phyloP scores from a whole-genome alignment of 2,329 filamentous ascomycete genomes.

The Annulohypoxylon truncatum region DNA sequence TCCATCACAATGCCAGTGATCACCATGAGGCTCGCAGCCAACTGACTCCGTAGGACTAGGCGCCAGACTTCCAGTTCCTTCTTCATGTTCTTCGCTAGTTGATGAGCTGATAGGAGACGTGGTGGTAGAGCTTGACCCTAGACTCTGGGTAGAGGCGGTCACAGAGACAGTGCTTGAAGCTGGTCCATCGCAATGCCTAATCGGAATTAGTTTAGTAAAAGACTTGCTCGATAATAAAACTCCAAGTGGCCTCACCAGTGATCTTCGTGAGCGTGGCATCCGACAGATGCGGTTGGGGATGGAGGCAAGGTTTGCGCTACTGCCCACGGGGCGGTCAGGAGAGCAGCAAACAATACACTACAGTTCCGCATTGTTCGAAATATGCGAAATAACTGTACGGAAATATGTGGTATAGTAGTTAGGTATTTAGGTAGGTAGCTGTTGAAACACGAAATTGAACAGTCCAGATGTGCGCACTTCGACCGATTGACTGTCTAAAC shows the following conservation, averaged over 20 bases:
- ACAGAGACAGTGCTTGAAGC: slow-evolving; percentile 8
- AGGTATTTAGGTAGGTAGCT: not conserved
- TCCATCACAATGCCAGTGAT: slow-evolving; percentile 53
- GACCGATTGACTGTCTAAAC: too few species aligned
- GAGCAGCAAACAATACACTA: slow-evolving; percentile 13
- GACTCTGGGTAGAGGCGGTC: not conserved
- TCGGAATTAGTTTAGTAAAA: not conserved
- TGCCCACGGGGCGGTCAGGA: slow-evolving; percentile 27
- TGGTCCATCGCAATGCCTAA: slow-evolving; percentile 34
- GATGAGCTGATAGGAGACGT: slow-evolving; percentile 10
- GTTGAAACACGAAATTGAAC: not conserved
- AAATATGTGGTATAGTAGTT: not conserved
- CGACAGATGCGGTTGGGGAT: slow-evolving; percentile 45
- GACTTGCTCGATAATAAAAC: not conserved
- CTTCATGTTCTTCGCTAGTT: slow-evolving; percentile 11
- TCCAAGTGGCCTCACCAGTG: slow-evolving; percentile 47
- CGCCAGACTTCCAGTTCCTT: slow-evolving; percentile 42
- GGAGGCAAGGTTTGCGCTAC: slow-evolving; percentile 33
- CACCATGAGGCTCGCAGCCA: slow-evolving; percentile 54
- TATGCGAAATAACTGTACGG: not conserved
- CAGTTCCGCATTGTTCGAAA: slow-evolving; percentile 31
- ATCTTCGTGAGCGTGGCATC: slow-evolving; percentile 55
- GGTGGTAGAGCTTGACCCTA: slow-evolving; percentile 35
- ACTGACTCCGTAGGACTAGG: slow-evolving; percentile 53
- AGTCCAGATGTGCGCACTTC: not conserved